Evolutionary conservation across 768 basidiomycete genomes (phyloP).

Genomic region (Boletus reticuloceps): DNA sequence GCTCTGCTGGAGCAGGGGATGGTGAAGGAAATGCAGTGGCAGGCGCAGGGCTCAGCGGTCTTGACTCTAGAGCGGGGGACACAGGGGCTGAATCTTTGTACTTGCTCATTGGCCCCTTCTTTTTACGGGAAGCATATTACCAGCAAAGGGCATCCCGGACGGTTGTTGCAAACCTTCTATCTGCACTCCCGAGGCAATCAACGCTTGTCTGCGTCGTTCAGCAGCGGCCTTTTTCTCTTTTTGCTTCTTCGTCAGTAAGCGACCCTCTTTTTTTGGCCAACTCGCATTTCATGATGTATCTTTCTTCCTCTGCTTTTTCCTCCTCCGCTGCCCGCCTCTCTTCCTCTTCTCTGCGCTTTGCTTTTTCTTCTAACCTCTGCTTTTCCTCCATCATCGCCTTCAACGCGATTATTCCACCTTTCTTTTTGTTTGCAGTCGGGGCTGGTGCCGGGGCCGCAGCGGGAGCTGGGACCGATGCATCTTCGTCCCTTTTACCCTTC

Average conservation of each 20-base stretch:
- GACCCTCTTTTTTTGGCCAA: conserved; percentile 91
- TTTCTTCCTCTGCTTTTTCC: conserved; percentile 73
- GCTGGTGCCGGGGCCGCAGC: too few species aligned
- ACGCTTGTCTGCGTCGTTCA: conserved; percentile 86
- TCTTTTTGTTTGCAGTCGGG: too few species aligned
- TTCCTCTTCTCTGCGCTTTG: conserved; percentile 68
- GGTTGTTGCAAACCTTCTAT: conserved; percentile 84
- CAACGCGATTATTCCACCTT: conserved; percentile 76
- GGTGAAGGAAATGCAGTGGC: conserved; percentile 24
- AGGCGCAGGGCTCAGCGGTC: conserved; percentile 43
- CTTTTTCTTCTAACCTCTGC: conserved; percentile 85
- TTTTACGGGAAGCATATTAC: conserved; percentile 85
- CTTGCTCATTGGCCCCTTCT: conserved; percentile 55
- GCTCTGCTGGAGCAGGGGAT: conserved; percentile 29
- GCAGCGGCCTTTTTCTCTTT: conserved; percentile 90
- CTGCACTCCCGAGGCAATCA: conserved; percentile 84
- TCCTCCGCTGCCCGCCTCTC: conserved; percentile 75
- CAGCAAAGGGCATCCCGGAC: conserved; percentile 37
- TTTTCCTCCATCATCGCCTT: conserved; percentile 93
- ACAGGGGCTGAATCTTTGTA: conserved; percentile 34
- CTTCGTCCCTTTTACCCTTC: too few species aligned
- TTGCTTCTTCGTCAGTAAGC: conserved; percentile 94
- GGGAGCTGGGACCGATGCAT: too few species aligned
- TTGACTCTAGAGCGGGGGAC: conserved; percentile 53
- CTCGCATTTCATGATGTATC: conserved; percentile 81